phyloP scores from a whole-genome alignment of 345 rosid genomes.

The Combretum micranthum region DNA sequence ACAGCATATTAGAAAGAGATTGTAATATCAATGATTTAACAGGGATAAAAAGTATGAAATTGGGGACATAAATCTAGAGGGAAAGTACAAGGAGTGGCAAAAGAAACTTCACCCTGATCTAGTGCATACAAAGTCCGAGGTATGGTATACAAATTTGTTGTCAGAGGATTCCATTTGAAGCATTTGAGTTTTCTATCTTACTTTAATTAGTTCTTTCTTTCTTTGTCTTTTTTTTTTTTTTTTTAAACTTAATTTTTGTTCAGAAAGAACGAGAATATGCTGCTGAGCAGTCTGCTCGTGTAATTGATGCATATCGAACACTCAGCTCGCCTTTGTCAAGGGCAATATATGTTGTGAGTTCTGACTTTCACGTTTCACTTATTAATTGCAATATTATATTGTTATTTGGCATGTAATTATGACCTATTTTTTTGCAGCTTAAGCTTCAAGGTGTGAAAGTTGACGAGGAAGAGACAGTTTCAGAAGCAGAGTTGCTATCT shows the following conservation, averaged over 20 bases:
- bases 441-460: slow-evolving; percentile 64
- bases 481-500: slow-evolving; percentile 62
- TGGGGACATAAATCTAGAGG: slow-evolving; percentile 47
- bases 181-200: not conserved
- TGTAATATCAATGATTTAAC: slow-evolving; percentile 5
- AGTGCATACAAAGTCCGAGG: slow-evolving; percentile 92
- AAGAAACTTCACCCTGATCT: slow-evolving; percentile 94
- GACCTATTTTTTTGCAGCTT: slow-evolving; percentile 30
- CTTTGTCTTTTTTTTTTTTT: not conserved
- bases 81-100: slow-evolving; percentile 84
- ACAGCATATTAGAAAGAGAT: not conserved
- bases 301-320: slow-evolving; percentile 74
- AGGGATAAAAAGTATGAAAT: slow-evolving; percentile 67
- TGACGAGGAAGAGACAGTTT: slow-evolving; percentile 85
- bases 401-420: not conserved
- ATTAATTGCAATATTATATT: not conserved
- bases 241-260: not conserved
- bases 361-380: not conserved
- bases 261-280: slow-evolving; percentile 78
- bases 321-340: slow-evolving; percentile 51
- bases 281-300: slow-evolving; percentile 79
- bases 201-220: no score
- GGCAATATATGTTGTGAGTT: slow-evolving; percentile 80
- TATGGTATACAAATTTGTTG: slow-evolving; percentile 9
- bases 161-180: not conserved